Percentiles rank a stretch among this genome's conserved stretches.
Evolutionary conservation across 768 basidiomycete species (phyloP).

Genomic region (Chiua virens): DNA sequence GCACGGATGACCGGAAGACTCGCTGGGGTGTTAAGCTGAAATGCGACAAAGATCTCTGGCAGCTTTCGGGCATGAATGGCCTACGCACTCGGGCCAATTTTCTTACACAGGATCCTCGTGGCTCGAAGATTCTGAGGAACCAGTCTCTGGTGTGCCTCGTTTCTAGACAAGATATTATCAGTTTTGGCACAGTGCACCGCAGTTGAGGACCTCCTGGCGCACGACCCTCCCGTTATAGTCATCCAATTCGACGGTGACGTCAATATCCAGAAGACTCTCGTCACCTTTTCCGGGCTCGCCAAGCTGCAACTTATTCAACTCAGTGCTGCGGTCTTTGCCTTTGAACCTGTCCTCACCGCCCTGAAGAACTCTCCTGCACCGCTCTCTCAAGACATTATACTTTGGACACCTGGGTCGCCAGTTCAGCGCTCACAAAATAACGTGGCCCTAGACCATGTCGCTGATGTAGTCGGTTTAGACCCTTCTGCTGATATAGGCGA

Average conservation of each 20-base stretch:
- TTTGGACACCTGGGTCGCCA: constrained; percentile 45
- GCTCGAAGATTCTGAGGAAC: constrained; percentile 45
- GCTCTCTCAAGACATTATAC: constrained; percentile 50
- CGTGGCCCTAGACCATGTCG: constrained; percentile 12
- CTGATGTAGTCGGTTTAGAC: constrained; percentile 31
- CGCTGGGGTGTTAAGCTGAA: constrained; percentile 41
- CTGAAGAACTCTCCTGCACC: constrained; percentile 47
- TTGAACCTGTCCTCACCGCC: constrained; percentile 58
- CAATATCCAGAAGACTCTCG: constrained; percentile 39
- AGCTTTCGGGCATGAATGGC: constrained; percentile 34
- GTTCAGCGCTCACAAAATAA: constrained; percentile 9
- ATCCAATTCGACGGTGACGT: constrained; percentile 51
- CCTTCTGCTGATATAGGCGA: constrained; percentile 41
- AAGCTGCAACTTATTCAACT: constrained; percentile 52
- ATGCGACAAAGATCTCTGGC: constrained; percentile 36
- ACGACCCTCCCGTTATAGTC: constrained; percentile 49
- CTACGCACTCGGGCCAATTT: constrained; percentile 38
- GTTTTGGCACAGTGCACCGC: constrained; percentile 53
- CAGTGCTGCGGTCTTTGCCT: constrained; percentile 62
- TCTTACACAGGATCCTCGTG: constrained; percentile 35
- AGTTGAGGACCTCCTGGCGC: constrained; percentile 52
- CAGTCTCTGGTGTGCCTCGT: constrained; percentile 56
- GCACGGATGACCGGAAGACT: constrained; percentile 21
- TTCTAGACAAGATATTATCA: constrained; percentile 46
- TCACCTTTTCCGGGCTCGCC: constrained; percentile 36